Evolutionary conservation across 805 yeast genomes (phyloP).

Genomic region (Priceomyces melissophilus): DNA sequence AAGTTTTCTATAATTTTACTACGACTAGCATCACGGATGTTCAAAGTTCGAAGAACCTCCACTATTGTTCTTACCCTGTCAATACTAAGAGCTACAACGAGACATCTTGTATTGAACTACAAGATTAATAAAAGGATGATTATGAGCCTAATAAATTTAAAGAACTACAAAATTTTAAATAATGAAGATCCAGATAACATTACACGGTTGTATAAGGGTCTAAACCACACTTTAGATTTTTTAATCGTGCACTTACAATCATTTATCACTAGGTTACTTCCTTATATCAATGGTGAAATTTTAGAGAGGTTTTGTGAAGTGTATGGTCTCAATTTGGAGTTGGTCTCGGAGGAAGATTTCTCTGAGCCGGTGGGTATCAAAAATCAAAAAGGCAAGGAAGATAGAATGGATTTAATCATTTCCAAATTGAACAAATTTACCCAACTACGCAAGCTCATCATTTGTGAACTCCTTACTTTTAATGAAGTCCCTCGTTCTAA

Average conservation of each 20-base stretch:
- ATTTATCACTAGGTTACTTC: constrained; percentile 28
- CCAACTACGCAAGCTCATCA: constrained; percentile 32
- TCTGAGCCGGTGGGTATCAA: too few relatives aligned
- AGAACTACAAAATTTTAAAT: constrained; percentile 10
- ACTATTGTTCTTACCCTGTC: constrained; percentile 21
- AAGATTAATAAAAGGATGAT: constrained; percentile 36
- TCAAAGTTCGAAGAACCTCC: constrained; percentile 23
- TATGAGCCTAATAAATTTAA: constrained; percentile 25
- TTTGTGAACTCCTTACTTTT: constrained; percentile 36
- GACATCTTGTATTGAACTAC: constrained; percentile 31
- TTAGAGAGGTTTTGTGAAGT: constrained; percentile 39
- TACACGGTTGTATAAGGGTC: constrained; percentile 11
- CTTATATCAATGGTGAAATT: constrained; percentile 32
- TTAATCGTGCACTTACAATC: constrained; percentile 24
- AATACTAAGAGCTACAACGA: constrained; percentile 20
- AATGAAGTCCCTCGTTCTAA: constrained; percentile 27
- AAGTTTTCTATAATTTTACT: constrained; percentile 30
- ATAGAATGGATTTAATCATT: constrained; percentile 11
- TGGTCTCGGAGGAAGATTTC: not conserved
- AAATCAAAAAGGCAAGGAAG: not conserved
- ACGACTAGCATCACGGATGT: constrained; percentile 23
- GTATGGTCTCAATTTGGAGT: constrained; percentile 28
- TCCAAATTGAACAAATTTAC: constrained; percentile 27
- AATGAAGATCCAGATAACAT: constrained; percentile 1
- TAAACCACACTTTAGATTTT: constrained; percentile 25